Conservation (phyloP, 2,329 filamentous ascomycete species). For the Calcarisporium arbuscula region DNA sequence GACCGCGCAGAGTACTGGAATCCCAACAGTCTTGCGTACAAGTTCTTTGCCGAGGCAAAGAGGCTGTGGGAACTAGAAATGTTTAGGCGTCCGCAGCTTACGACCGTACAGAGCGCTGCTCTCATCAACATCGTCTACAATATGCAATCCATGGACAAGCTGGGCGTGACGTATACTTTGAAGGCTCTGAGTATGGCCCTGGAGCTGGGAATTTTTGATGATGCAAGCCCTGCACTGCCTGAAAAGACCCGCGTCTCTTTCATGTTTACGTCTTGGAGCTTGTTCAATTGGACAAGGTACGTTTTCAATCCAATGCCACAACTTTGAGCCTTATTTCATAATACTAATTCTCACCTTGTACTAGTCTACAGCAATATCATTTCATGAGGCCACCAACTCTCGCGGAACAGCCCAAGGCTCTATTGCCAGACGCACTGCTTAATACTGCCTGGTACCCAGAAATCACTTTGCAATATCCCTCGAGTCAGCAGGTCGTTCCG, state of each 20-base stretch:
- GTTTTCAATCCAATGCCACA: neutral
- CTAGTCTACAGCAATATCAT: too few relatives aligned
- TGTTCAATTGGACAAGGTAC: conserved; percentile 7
- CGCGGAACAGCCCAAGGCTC: conserved; percentile 1
- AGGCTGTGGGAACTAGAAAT: conserved; percentile 6
- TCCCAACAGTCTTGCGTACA: conserved; percentile 6
- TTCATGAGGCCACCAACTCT: conserved; percentile 5
- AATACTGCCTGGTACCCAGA: conserved; percentile 2
- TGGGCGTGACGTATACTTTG: neutral
- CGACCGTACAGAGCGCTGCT: conserved; percentile 5
- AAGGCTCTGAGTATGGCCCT: neutral
- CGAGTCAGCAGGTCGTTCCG: neutral
- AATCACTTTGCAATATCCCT: conserved; percentile 3
- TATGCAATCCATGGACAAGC: neutral
- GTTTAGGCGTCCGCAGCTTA: conserved; percentile 1
- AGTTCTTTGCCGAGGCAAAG: conserved; percentile 4
- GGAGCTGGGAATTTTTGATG: neutral
- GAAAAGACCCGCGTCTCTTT: neutral
- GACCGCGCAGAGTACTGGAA: conserved; percentile 7
- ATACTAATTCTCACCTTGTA: too few relatives aligned
- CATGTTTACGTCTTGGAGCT: conserved; percentile 5
- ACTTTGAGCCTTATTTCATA: too few relatives aligned
- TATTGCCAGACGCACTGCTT: conserved; percentile 1
- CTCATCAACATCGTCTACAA: conserved; percentile 7
- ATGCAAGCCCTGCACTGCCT: too few relatives aligned